These are phyloP conservation scores for Albatrellus sp. DNA, from an alignment of 1,284 basidiomycete species.

Conservation along the genomic window DNA sequence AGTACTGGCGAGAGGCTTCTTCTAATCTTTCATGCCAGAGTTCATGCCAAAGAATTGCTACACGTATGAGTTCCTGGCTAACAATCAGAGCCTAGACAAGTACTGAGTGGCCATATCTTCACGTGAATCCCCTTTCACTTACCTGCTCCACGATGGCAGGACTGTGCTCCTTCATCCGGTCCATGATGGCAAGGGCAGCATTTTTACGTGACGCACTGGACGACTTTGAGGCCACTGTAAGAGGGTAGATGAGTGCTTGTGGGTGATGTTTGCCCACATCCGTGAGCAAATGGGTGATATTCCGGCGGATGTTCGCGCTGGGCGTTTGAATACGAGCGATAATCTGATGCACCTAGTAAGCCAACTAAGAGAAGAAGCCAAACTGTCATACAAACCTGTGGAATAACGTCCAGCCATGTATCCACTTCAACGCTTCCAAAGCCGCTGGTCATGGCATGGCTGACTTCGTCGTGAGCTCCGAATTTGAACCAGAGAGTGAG, in stretches of 20 bases:
- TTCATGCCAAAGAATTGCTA: constrained; percentile 98
- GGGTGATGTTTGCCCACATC: constrained; percentile 96
- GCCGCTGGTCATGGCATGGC: constrained; percentile 80
- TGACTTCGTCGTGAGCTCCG: constrained; percentile 86
- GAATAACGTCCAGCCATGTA: constrained; percentile 98
- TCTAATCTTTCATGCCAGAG: constrained; percentile 98
- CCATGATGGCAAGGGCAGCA: constrained; percentile 85
- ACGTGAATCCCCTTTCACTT: constrained; percentile 6
- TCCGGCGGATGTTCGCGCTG: constrained; percentile 74
- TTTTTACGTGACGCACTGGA: constrained; percentile 75
- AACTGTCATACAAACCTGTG: constrained; percentile 54
- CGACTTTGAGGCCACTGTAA: constrained; percentile 98
- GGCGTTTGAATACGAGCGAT: constrained; percentile 98
- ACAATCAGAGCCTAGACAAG: constrained; percentile 73
- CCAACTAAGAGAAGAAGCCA: not conserved
- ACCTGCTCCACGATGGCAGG: constrained; percentile 83
- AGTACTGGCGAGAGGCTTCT: constrained; percentile 94
- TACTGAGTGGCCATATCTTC: not conserved
- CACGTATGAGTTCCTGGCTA: constrained; percentile 91
- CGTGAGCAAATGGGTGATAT: constrained; percentile 83
- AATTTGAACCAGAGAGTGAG: constrained; percentile 99
- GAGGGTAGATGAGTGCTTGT: constrained; percentile 93
- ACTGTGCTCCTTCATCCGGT: constrained; percentile 91
- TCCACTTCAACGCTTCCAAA: constrained; percentile 90
- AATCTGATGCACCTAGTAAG: constrained; percentile 43